Base-by-base conservation (phyloP, 2,329 filamentous ascomycete genomes). In the Monosporascus cannonballus region DNA sequence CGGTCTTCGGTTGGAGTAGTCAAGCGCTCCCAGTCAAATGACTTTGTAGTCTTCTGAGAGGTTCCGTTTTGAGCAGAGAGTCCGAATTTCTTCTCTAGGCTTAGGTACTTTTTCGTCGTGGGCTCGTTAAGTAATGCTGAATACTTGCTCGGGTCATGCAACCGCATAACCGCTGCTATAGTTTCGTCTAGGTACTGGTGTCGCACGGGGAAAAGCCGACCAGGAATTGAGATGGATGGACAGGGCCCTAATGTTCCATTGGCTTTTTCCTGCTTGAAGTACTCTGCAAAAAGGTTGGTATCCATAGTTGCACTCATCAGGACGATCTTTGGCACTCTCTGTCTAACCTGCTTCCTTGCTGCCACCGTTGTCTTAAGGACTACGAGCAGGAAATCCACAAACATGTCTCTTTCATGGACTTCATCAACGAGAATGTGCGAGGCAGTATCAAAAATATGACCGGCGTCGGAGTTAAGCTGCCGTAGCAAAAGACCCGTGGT, bases 401-500 rank as follows among this genome's bases (percentile, higher is more conserved):
- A 30, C 9, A 30, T 30, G 9, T 30, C 27, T 3, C 27, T 30
- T 30, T 83, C 50, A 11, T 30, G 27, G 27, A 78, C 74, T 61
- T 80, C 77, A 56, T 80, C 76, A 52, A 80, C 71, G 41, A 80
- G 59, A 18, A 80, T 63, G 57, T 80, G 75, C 3, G 76, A 76
- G 30, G 71, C 60, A 1, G 63, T 64, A 49, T 73, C 68, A 27
- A 79, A 56, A 18, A 71, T 57, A 2, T 63, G 60, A 50, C 76
- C 70, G 3, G 69, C 59, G 44, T 67, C 57, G 53, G 67, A 61
- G 51, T 75, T 71, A 20, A 80, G 64, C 52, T 73, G 68, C 49
- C 70, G 69, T 25, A 78, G 64, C 22, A 79, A 60, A 20, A 77
- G 70, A n/a, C 76, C 76, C 2, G 73, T 74, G 1, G 77, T 80